These are phyloP conservation scores for Amylocarpus encephaloides DNA, from an alignment of 2,329 filamentous ascomycete species.

Conservation along the genomic window DNA sequence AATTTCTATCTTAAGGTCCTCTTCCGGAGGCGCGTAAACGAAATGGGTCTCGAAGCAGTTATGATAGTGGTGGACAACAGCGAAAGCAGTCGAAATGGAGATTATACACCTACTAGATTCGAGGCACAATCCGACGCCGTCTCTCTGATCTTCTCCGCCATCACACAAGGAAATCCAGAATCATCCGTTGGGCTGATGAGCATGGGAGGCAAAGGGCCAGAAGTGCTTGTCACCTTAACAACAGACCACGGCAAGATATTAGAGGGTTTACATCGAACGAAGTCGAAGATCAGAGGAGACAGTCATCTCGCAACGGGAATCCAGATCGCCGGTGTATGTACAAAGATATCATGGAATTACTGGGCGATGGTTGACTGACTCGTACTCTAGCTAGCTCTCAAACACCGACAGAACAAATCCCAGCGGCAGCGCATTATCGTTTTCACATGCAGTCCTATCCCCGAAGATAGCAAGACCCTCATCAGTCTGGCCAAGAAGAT, in stretches of 20 bases:
- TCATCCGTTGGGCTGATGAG: conserved; percentile 97
- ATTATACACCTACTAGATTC: conserved; percentile 85
- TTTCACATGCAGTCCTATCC: conserved; percentile 88
- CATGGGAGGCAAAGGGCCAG: conserved; percentile 96
- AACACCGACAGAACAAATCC: conserved; percentile 96
- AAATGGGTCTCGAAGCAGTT: conserved; percentile 97
- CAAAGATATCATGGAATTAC: background rate
- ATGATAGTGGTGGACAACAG: conserved; percentile 99
- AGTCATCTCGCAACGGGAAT: conserved; percentile 89
- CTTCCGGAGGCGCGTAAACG: conserved; percentile 40
- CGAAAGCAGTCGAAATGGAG: conserved; percentile 95
- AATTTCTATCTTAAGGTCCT: background rate
- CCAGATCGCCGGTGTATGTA: conserved; percentile 83
- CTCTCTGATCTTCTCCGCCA: conserved; percentile 90
- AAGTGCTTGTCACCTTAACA: conserved; percentile 93
- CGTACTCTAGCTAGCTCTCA: conserved; percentile 70
- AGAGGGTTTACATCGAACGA: conserved; percentile 82
- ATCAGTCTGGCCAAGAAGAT: conserved; percentile 91
- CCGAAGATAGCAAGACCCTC: conserved; percentile 83
- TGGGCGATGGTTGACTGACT: background rate
- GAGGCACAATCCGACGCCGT: conserved; percentile 94
- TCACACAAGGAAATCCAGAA: conserved; percentile 92
- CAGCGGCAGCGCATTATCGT: conserved; percentile 96
- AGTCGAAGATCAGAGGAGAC: conserved; percentile 82
- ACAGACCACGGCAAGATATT: conserved; percentile 95